Evolutionary conservation across 1,284 basidiomycete genomes (phyloP), one percentile per base, ranked within the genome.

Genomic region (Rhizoctonia solani): DNA sequence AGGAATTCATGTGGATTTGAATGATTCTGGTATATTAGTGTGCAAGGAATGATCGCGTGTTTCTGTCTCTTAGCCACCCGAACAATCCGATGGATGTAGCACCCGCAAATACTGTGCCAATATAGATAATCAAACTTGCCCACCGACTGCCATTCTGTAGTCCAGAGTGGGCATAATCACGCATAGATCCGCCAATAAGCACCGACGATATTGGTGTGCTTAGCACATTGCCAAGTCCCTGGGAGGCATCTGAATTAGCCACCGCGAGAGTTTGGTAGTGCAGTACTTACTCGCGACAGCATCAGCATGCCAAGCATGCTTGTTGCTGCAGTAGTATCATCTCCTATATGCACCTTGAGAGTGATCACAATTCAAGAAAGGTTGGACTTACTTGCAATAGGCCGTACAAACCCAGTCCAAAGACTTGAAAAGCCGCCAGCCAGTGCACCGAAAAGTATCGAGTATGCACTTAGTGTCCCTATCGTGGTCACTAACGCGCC

Each of bases 261-360:
- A 50, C n/a, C 32, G 4, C n/a, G 4, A 21, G 3, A 42, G 41
- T 16, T 4, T n/a, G 49, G 3, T 53, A 11, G 5, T 21, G 3
- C 21, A 21, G n/a, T 14, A 13, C 59, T 3, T 53, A 63, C 59
- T 4, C 59, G 59, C 19, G 59, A 63, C 9, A 63, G 37, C 59
- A 63, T 63, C 23, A 63, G 29, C 59, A 63, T 63, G 47, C 59
- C 59, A 25, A 63, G 21, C 59, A 63, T 63, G 16, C 46, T 63
- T 13, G 59, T 63, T 63, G 59, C 59, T 4, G 59, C 47, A 29
- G 34, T 63, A 16, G 59, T 49, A 47, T 63, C 59, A 30, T 63
- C 59, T 27, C 50, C 59, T 63, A 27, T 2, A 23, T 16, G 14
- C 21, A 50, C 11, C 29, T 21, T 34, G 19, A 41, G 21, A 9